These are phyloP conservation scores for Apiospora kogelbergensis DNA, from an alignment of 2,329 filamentous ascomycete species.

Conservation along the genomic window DNA sequence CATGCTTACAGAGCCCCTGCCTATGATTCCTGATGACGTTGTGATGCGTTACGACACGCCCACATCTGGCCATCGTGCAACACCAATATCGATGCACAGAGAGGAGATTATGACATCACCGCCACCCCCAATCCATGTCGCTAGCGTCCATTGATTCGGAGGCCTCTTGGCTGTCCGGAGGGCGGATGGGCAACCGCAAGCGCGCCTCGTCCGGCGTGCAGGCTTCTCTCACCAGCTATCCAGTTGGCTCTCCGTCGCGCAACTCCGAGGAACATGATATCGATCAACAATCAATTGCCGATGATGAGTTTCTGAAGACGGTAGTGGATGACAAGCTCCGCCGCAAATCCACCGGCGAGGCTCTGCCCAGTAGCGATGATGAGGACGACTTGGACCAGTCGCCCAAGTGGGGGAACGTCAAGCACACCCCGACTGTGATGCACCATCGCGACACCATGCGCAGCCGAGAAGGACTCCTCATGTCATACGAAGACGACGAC, in stretches of 20 bases:
- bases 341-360: conserved; percentile 48
- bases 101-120: conserved; percentile 48
- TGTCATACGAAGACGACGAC: conserved; percentile 36
- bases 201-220: conserved; percentile 47
- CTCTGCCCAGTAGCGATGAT: conserved; percentile 59
- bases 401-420: conserved; percentile 54
- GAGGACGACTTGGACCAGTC: conserved; percentile 41
- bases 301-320: conserved; percentile 73
- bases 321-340: conserved; percentile 36
- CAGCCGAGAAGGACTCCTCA: conserved; percentile 52
- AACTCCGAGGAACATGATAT: conserved; percentile 42
- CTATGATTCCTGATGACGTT: conserved; percentile 33
- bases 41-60: conserved; percentile 46
- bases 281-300: conserved; percentile 64
- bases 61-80: conserved; percentile 45
- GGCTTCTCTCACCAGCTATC: conserved; percentile 35
- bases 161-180: conserved; percentile 90
- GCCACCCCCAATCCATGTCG: conserved; percentile 72
- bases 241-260: conserved; percentile 48
- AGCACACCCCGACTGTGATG: conserved; percentile 51
- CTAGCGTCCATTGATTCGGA: conserved; percentile 94
- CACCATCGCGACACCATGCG: conserved; percentile 45
- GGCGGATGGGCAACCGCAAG: conserved; percentile 44
- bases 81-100: conserved; percentile 44
- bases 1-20: conserved; percentile 30